phyloP scores from a whole-genome alignment of 2,329 filamentous ascomycete species.

The Westerdykella sp. region DNA sequence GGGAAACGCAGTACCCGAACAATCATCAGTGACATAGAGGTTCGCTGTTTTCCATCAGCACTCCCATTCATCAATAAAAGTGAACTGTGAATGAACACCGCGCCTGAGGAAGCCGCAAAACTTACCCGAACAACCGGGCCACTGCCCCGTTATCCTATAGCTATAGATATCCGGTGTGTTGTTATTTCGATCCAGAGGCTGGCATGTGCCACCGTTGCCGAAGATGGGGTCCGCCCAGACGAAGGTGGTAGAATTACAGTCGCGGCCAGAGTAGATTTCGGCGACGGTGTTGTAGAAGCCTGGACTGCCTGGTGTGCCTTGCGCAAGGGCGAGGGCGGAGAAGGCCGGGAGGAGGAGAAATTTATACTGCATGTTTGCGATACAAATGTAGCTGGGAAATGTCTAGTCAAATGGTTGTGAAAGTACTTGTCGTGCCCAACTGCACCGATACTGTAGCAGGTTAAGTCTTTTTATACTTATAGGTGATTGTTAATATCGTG shows the following conservation, averaged over 20 bases:
- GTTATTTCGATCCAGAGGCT: conserved; percentile 9
- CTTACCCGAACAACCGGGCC: conserved; percentile 7
- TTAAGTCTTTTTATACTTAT: too few relatives aligned
- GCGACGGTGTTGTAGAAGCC: conserved; percentile 13
- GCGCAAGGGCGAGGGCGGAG: conserved; percentile 1
- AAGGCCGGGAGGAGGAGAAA: neutral
- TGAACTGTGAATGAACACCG: too few relatives aligned
- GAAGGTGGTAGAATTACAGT: conserved; percentile 2
- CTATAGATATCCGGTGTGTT: conserved; percentile 12
- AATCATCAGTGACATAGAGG: conserved; percentile 9
- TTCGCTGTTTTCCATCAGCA: conserved; percentile 2
- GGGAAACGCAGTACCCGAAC: conserved; percentile 7
- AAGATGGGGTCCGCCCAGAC: conserved; percentile 11
- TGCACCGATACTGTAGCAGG: too few relatives aligned
- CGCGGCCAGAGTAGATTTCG: conserved; percentile 8
- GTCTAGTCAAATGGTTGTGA: too few relatives aligned
- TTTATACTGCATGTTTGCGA: too few relatives aligned
- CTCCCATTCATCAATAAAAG: neutral
- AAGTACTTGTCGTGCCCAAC: too few relatives aligned
- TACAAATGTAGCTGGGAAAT: too few relatives aligned
- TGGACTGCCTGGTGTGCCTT: conserved; percentile 5
- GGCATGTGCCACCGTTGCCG: conserved; percentile 7
- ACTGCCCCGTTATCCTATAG: conserved; percentile 6
- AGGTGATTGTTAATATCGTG: too few relatives aligned
- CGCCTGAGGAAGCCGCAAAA: neutral